Evolutionary conservation across 2,329 filamentous ascomycete genomes (phyloP).

Genomic region (Aspergillus japonicus): DNA sequence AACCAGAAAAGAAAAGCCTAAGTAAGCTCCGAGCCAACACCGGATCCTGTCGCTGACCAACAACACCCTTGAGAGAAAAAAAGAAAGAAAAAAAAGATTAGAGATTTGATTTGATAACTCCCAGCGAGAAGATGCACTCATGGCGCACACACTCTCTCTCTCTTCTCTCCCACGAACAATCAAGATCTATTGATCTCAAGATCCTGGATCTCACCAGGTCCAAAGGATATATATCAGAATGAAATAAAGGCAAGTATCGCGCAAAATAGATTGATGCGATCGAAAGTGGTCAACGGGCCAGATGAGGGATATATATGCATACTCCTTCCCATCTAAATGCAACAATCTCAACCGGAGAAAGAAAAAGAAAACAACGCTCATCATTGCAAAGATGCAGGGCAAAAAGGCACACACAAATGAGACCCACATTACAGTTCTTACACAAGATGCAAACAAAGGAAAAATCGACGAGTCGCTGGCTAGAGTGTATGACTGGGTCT

Average conservation of each 20-base stretch:
- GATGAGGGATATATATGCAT: slow-evolving; percentile 28
- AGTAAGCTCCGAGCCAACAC: neutral
- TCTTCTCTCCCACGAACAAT: neutral
- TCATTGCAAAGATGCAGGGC: slow-evolving; percentile 27
- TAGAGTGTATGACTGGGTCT: slow-evolving; percentile 27
- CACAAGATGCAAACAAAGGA: slow-evolving; percentile 22
- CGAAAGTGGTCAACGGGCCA: slow-evolving; percentile 13
- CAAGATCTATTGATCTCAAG: neutral
- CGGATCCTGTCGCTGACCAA: neutral
- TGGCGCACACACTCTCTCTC: neutral
- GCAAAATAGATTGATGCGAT: slow-evolving; percentile 9
- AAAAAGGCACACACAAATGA: slow-evolving; percentile 20
- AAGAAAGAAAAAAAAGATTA: neutral
- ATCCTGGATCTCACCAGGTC: neutral
- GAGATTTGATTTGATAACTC: neutral
- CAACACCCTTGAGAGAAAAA: neutral
- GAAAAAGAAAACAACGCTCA: slow-evolving; percentile 21
- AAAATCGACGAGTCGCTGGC: slow-evolving; percentile 16
- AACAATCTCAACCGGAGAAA: slow-evolving; percentile 19
- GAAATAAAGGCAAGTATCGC: slow-evolving; percentile 4
- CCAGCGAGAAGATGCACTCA: slow-evolving; percentile 2
- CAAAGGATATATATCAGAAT: slow-evolving; percentile 11
- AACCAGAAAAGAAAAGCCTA: too few species aligned
- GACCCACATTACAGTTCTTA: slow-evolving; percentile 22
- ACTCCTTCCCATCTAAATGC: slow-evolving; percentile 33